Conservation (phyloP, 139 green algal genomes). For the Chlamydomonas schloesseri region DNA sequence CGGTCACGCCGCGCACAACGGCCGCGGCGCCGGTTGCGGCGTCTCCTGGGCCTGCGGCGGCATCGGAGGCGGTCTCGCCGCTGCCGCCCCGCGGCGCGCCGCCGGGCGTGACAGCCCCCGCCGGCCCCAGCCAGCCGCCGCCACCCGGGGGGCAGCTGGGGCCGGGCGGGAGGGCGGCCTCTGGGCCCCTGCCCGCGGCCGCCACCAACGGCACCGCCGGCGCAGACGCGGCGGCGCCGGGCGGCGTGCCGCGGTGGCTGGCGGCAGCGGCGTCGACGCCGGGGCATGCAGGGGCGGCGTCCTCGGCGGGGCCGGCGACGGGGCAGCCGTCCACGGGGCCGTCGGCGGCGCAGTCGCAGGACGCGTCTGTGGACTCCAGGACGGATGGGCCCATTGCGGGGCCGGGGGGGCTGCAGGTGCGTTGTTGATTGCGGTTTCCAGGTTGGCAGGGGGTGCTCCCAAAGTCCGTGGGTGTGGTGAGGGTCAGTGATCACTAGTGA, state of each 20-base stretch:
- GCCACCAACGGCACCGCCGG: background rate
- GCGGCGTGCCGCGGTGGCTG: conserved; percentile 20
- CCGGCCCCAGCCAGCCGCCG: background rate
- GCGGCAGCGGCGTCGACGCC: background rate
- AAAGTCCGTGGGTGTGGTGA: no score
- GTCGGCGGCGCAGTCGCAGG: no score
- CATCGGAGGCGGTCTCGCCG: background rate
- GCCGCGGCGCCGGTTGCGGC: background rate
- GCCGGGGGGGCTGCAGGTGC: no score
- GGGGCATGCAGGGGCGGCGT: background rate
- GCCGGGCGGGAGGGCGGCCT: background rate
- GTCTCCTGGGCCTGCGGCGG: background rate
- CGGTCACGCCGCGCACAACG: conserved; percentile 10
- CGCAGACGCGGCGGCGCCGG: background rate
- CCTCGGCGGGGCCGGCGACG: background rate
- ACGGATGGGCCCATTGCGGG: no score
- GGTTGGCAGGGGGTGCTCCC: no score
- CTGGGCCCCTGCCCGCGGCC: background rate
- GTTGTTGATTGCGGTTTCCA: no score
- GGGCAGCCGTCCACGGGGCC: no score
- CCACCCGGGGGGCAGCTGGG: background rate
- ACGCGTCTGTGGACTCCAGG: no score
- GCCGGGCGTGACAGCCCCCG: background rate
- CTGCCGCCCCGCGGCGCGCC: conserved; percentile 4
- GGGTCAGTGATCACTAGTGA: no score